Evolutionary conservation across 163 green algal genomes (phyloP), one percentile per base, ranked within the genome.

Genomic region (Picocystis sp.): DNA sequence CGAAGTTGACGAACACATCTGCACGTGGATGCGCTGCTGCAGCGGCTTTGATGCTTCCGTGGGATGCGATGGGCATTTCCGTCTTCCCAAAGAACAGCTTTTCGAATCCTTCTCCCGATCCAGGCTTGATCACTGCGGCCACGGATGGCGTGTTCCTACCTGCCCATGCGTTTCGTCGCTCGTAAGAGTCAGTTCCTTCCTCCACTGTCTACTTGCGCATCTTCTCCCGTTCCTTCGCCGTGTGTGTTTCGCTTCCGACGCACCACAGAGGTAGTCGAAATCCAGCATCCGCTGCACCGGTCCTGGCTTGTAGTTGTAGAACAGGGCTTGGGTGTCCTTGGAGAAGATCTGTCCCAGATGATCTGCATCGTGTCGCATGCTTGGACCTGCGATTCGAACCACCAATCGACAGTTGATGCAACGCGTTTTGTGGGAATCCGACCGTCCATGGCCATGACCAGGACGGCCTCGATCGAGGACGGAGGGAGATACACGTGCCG

Each of bases 1-100:
- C 79, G 58, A 94, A 94, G 66, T 94, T 95, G 66, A 95, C 83
- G 64, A 95, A 93, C 5, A 95, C 76, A 50, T 95, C 86, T 14
- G 86, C 86, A 45, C 59, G 72, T 38, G 81, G 75, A 64, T 89
- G 76, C 34, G 75, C 72, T 17, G 75, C 72, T 1, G 67, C 71
- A 0, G 86, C 86, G 46, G 80, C 75, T 14, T 66, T 63, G 2
- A 80, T 83, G 55, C 63, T 89, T 71, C 59, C 67, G 43, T 3
- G 19, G 21, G 11, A 55, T 22, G 21, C 79, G 45, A 95, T 88
- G 9, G 86, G 86, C 34, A 95, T 76, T 72, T 95, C 86, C 25
- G 83, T 75, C 35, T 74, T 67, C 5, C 86, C 86, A 57, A 95
- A 95, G 51, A 95, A 95, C 3, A 94, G 55, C 62, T 95, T 95